Evolutionary conservation across 2,329 filamentous ascomycete species (phyloP), one percentile per base, ranked within the genome.

Genomic region (Helotiales sp.): DNA sequence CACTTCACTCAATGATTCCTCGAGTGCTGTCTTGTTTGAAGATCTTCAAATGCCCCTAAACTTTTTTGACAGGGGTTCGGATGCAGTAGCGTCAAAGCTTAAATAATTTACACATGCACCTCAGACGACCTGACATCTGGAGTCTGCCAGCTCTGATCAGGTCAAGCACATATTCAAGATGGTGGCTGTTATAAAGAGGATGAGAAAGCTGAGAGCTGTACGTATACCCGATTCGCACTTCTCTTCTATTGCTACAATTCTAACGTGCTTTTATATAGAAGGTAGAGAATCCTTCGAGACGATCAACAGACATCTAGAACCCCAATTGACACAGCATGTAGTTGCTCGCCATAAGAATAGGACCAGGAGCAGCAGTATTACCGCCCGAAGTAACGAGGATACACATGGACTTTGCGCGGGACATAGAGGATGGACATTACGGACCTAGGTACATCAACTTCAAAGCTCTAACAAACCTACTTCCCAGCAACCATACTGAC

Each of bases 341-440:
- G 91, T 83, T 96, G 61, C 85, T 96, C 71, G 83, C 85, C 76
- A 84, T 98, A 79, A 89, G 91, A 77, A 84, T 91, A 78, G 96
- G 95, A 67, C 90, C 92, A 32, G 96, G 95, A 65, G 93, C 96
- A 50, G 90, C 92, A 22, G 83, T 93, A 72, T 84, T 99, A 26
- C 93, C 95, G 0, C 84, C 88, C 32, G 87, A 93, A 76, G 87
- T 96, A 63, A 89, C 89, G 54, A 85, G 87, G 77, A 89, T 96
- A 82, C 88, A 92, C 77, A 79, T 96, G 80, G 87, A 92, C 75
- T 93, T 94, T 78, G 87, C 89, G 59, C 76, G 78, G 55, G 85
- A 82, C 71, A 82, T 87, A 66, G 82, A 87, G 54, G 85, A 86
- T 60, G 92, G 91, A 54, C 90, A 95, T 79, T 85, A 89, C 77